Evolutionary conservation across 2,329 filamentous ascomycete genomes (phyloP).

Genomic region (Calonectria hongkongensis): DNA sequence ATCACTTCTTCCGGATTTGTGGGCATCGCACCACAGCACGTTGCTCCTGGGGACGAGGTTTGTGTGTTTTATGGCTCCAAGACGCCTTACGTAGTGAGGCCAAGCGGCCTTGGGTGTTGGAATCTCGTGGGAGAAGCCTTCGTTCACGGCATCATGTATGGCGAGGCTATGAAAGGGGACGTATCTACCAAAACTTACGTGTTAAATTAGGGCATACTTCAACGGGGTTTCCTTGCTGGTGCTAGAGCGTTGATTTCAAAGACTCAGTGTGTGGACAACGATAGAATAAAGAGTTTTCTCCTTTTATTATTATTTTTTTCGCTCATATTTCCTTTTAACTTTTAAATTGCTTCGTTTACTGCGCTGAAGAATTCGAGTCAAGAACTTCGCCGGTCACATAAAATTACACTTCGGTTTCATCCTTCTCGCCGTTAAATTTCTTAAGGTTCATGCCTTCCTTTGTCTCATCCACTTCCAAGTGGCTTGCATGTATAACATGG

Average conservation of each 20-base stretch:
- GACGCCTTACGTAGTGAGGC: slow-evolving; percentile 5
- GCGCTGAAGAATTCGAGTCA: too few species aligned
- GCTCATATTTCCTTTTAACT: too few species aligned
- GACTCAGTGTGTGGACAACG: too few species aligned
- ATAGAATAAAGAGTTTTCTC: too few species aligned
- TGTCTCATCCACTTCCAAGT: neutral
- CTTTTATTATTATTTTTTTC: too few species aligned
- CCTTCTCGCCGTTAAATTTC: neutral
- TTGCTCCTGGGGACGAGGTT: slow-evolving; percentile 10
- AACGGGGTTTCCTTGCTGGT: too few species aligned
- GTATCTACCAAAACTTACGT: neutral
- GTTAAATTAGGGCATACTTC: neutral
- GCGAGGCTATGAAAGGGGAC: slow-evolving; percentile 24
- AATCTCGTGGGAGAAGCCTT: slow-evolving; percentile 30
- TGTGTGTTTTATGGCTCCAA: slow-evolving; percentile 24
- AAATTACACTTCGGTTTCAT: neutral
- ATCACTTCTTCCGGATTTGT: slow-evolving; percentile 1
- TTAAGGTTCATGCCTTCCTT: neutral
- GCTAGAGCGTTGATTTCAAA: too few species aligned
- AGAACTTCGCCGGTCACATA: too few species aligned
- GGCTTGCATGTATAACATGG: slow-evolving; percentile 6
- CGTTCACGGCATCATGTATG: slow-evolving; percentile 38
- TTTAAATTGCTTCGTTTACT: too few species aligned
- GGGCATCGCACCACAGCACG: slow-evolving; percentile 16
- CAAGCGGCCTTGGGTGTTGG: slow-evolving; percentile 5